phyloP scores from a whole-genome alignment of 2,329 filamentous ascomycete species.

The Lachnellula suecica region DNA sequence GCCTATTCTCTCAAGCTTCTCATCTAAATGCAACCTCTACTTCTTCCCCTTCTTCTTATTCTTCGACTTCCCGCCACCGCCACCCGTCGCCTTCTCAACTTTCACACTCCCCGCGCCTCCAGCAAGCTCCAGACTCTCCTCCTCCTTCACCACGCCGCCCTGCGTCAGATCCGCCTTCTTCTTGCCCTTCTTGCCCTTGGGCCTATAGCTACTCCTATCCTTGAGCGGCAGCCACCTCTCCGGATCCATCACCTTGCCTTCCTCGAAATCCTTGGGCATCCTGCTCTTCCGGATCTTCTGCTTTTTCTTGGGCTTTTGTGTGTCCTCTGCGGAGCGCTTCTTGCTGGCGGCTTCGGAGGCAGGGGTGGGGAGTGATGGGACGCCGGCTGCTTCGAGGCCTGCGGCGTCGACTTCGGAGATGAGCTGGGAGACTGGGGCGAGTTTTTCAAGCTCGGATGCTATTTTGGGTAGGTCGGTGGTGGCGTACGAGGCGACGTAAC shows the following conservation, averaged over 20 bases:
- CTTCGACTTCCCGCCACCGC: slow-evolving; percentile 33
- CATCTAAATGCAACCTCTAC: slow-evolving; percentile 27
- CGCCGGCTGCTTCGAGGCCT: slow-evolving; percentile 64
- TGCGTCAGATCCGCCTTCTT: slow-evolving; percentile 82
- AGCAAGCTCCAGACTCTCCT: slow-evolving; percentile 61
- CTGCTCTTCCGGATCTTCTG: slow-evolving; percentile 52
- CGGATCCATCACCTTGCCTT: slow-evolving; percentile 78
- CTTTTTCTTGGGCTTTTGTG: slow-evolving; percentile 38
- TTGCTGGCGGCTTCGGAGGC: slow-evolving; percentile 38
- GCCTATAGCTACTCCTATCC: slow-evolving; percentile 84
- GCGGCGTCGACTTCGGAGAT: slow-evolving; percentile 59
- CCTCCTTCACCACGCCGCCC: slow-evolving; percentile 77
- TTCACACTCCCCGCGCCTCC: slow-evolving; percentile 63
- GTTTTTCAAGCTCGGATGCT: slow-evolving; percentile 50
- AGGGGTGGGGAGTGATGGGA: slow-evolving; percentile 49
- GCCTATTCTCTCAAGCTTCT: background rate
- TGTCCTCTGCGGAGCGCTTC: slow-evolving; percentile 47
- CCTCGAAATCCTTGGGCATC: slow-evolving; percentile 72
- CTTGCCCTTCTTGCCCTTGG: slow-evolving; percentile 90
- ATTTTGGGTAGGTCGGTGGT: slow-evolving; percentile 57
- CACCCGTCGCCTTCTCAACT: slow-evolving; percentile 55
- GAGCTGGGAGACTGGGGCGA: slow-evolving; percentile 63
- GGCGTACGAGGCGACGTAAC: slow-evolving; percentile 81
- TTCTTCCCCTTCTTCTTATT: slow-evolving; percentile 53
- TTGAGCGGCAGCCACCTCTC: slow-evolving; percentile 92